phyloP scores from a whole-genome alignment of 805 yeast genomes.

The Sungouiozyma intestinalis region DNA sequence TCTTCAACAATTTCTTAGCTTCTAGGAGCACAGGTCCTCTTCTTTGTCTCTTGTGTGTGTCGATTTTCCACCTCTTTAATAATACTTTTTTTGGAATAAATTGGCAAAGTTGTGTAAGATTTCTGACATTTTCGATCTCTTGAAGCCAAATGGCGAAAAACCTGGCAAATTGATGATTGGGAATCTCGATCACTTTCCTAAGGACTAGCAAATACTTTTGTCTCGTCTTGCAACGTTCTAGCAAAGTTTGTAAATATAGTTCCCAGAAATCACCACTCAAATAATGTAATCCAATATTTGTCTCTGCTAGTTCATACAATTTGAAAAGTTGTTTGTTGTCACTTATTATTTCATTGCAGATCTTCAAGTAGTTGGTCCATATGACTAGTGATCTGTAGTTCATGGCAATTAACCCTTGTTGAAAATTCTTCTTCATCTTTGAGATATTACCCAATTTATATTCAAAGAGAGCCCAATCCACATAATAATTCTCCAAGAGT shows the following conservation, averaged over 20 bases:
- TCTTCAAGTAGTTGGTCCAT: conserved; percentile 25
- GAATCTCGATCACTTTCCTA: conserved; percentile 25
- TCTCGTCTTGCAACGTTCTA: conserved; percentile 13
- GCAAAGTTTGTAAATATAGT: conserved; percentile 22
- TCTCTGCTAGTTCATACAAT: conserved; percentile 25
- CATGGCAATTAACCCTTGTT: conserved; percentile 14
- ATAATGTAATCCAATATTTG: conserved; percentile 26
- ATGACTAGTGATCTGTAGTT: conserved; percentile 24
- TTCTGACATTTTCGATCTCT: conserved; percentile 20
- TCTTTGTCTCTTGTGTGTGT: conserved; percentile 15
- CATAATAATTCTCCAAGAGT: conserved; percentile 25
- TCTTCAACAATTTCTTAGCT: conserved; percentile 22
- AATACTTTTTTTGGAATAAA: conserved; percentile 20
- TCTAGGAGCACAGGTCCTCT: conserved; percentile 28
- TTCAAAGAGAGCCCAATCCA: conserved; percentile 28
- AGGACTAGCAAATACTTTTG: conserved; percentile 18
- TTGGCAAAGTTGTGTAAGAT: conserved; percentile 16
- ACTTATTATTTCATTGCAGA: conserved; percentile 20
- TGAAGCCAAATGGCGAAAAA: conserved; percentile 25
- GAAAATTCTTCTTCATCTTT: conserved; percentile 19
- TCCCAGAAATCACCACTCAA: conserved; percentile 29
- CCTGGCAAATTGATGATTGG: conserved; percentile 23
- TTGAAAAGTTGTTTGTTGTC: conserved; percentile 18
- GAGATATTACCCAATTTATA: conserved; percentile 23
- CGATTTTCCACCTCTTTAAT: conserved; percentile 16